Conservation (phyloP, 371 early-diverging fungal species). For the Polyrhizophydium stewartii region DNA sequence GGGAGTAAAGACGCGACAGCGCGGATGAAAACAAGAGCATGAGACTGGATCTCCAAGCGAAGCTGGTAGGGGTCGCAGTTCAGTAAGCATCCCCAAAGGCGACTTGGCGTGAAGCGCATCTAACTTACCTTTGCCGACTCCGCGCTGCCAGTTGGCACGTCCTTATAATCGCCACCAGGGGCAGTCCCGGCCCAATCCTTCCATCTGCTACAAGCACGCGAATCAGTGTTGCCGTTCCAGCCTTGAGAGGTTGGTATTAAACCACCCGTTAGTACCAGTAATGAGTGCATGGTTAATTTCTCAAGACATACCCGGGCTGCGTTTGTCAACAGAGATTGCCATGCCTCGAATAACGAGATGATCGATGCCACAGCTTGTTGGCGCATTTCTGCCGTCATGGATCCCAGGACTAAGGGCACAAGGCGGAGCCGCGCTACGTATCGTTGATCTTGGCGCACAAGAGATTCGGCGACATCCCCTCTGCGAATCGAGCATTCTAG, state of each 20-base stretch:
- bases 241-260: too few species aligned
- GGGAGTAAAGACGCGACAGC: too few species aligned
- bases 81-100: not conserved
- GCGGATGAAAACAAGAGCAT: not conserved
- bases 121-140: not conserved
- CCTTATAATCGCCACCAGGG: not conserved
- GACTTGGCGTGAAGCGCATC: not conserved
- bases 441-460: slow-evolving; percentile 2
- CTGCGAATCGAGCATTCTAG: not conserved
- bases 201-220: not conserved
- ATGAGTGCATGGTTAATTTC: too few species aligned
- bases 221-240: too few species aligned
- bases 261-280: too few species aligned
- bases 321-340: too few species aligned
- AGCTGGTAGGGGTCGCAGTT: not conserved
- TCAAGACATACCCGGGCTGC: too few species aligned
- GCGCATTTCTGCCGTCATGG: not conserved
- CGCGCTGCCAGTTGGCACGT: not conserved
- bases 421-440: not conserved
- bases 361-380: too few species aligned
- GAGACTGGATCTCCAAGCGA: not conserved
- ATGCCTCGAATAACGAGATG: too few species aligned
- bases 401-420: not conserved
- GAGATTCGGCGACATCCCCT: not conserved
- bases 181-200: not conserved